Percentiles rank a stretch among this genome's conserved stretches.
phyloP scores from a whole-genome alignment of 2,329 filamentous ascomycete species.

The Arthrobotrys megalospora region DNA sequence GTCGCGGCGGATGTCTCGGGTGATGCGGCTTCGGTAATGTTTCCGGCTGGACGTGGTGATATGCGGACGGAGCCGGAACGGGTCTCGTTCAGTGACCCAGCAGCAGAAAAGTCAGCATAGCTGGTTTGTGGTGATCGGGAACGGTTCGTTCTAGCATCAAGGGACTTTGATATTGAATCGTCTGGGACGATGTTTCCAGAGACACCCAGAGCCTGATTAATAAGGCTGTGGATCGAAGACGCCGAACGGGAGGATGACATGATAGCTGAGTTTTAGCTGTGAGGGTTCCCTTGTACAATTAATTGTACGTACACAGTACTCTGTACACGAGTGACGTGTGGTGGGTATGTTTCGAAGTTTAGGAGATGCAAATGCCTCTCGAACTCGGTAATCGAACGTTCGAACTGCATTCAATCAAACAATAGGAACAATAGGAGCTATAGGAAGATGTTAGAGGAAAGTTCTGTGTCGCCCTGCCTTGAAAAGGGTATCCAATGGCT shows the following conservation, averaged over 20 bases:
- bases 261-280: background rate
- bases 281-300: background rate
- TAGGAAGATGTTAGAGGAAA: background rate
- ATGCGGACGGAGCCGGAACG: constrained; percentile 33
- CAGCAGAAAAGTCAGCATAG: constrained; percentile 22
- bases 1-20: constrained; percentile 53
- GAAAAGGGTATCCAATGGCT: constrained; percentile 37
- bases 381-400: background rate
- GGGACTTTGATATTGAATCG: constrained; percentile 36
- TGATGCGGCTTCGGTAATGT: constrained; percentile 58
- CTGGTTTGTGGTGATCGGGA: constrained; percentile 36
- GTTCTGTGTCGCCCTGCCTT: constrained; percentile 4
- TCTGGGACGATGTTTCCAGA: constrained; percentile 30
- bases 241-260: constrained; percentile 47
- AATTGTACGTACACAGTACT: background rate
- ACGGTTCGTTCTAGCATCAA: constrained; percentile 32
- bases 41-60: constrained; percentile 50
- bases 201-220: constrained; percentile 37
- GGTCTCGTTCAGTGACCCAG: constrained; percentile 35
- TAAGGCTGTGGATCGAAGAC: constrained; percentile 47
- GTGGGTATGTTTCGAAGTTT: background rate
- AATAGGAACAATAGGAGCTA: constrained; percentile 4
- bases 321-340: too few relatives aligned
- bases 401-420: constrained; percentile 15
- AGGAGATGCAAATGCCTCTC: background rate